Base-by-base conservation (phyloP, 371 early-diverging fungal species). In the Caulochytrium protostelioides region DNA sequence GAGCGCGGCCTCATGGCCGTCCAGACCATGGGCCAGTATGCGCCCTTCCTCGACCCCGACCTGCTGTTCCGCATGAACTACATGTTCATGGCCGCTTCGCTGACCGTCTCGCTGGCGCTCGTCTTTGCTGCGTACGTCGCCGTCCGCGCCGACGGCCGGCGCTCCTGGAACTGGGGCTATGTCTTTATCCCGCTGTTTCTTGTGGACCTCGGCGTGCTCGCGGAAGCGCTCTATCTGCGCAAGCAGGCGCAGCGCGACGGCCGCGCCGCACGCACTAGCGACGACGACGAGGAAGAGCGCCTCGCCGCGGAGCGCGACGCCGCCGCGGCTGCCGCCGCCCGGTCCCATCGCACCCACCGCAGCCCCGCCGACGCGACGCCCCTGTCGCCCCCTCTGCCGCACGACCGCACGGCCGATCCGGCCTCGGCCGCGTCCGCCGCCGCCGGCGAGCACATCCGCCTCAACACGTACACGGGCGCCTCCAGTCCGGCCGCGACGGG, bases 111-210 rank as follows among this genome's bases (percentile, higher is more conserved):
- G 3, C 49, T 83, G 28, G 40, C 75, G n/a, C 70, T 85, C 30
- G 49, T 76, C 14, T 84, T 85, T 46, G 64, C 81, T 35, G 62
- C 67, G 5, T 69, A 85, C 29, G 43, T 89, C 34, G 59, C 81
- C 1, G 54, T 69, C 10, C 65, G 74, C 6, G 67, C 79, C n/a
- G 90, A 90, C 49, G 56, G 49, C 8, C 55, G 51, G 24, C 59
- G 69, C 8, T 27, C 35, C 21, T 84, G 83, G 83, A 52, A 57
- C 4, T 85, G 72, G 58, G 39, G 50, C 5, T 59, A 67, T 1
- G 77, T 83, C 0, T 83, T 81, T 55, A 65, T 64, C 24, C 90
- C 90, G 3, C 54, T 82, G 17, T 85, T 80, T 74, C 58, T 79
- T 15, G 49, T 74, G 17, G 65, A 79, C 41, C 39, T 47, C 1